Evolutionary conservation across 2,329 filamentous ascomycete species (phyloP).

Genomic region (Trichophyton rubrum): DNA sequence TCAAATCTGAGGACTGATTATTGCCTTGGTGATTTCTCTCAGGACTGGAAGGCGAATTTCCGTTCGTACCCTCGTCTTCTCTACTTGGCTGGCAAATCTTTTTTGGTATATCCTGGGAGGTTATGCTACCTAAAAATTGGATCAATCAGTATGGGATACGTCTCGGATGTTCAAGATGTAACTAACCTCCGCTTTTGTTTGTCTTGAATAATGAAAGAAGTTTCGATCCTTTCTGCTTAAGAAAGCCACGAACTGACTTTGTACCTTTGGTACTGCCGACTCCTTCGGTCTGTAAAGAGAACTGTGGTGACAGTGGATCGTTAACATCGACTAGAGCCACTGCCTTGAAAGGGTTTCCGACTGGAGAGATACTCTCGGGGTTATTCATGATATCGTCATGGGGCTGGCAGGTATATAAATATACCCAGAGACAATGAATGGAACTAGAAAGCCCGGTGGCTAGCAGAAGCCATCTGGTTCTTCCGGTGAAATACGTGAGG

Average conservation of each 20-base stretch:
- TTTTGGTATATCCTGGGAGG: background rate
- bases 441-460: background rate
- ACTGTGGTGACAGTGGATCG: slow-evolving; percentile 12
- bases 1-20: background rate
- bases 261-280: slow-evolving; percentile 10
- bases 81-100: background rate
- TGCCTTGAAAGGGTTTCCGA: background rate
- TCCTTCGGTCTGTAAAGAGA: slow-evolving; percentile 8
- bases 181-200: slow-evolving; percentile 19
- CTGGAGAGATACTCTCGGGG: background rate
- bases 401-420: slow-evolving; percentile 4
- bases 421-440: background rate
- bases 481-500: background rate
- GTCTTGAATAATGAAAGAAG: slow-evolving; percentile 27
- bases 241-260: slow-evolving; percentile 20
- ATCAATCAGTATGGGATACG: background rate
- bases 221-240: slow-evolving; percentile 27
- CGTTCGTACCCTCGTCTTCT: background rate
- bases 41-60: background rate
- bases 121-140: background rate
- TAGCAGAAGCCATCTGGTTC: background rate
- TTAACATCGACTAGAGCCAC: background rate
- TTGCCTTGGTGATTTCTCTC: background rate
- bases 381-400: slow-evolving; percentile 1
- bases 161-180: background rate